Conservation (phyloP, 1,284 basidiomycete genomes). For the Irpex rosettiformis region DNA sequence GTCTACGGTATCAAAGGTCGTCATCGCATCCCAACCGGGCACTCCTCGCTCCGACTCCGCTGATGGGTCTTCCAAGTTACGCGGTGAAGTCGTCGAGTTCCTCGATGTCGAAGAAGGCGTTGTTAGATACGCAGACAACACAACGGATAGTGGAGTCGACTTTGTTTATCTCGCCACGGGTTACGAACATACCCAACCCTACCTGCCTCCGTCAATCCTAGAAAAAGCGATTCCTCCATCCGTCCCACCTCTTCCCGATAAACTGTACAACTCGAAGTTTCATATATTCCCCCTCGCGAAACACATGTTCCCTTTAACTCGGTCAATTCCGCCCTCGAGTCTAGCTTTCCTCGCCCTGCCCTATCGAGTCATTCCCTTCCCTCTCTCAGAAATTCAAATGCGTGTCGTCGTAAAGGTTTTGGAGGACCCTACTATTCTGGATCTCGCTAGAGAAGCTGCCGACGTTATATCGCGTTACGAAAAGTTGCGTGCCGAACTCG, state of each 20-base stretch:
- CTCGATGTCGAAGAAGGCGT: conserved; percentile 37
- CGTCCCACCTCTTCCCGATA: conserved; percentile 40
- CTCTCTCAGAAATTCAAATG: conserved; percentile 8
- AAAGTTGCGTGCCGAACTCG: conserved; percentile 28
- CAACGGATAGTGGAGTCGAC: conserved; percentile 50
- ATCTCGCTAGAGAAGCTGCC: conserved; percentile 43
- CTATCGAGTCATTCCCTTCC: conserved; percentile 17
- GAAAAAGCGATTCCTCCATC: conserved; percentile 33
- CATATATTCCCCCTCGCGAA: conserved; percentile 61
- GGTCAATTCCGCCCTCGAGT: conserved; percentile 43
- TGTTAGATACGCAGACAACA: conserved; percentile 59
- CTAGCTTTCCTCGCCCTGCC: conserved; percentile 66
- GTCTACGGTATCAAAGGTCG: conserved; percentile 34
- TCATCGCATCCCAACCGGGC: conserved; percentile 56
- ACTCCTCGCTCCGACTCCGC: conserved; percentile 28
- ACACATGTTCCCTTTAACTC: conserved; percentile 48
- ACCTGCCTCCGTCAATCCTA: conserved; percentile 43
- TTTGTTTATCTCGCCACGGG: conserved; percentile 72
- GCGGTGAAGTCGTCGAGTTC: conserved; percentile 40
- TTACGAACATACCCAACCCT: conserved; percentile 60
- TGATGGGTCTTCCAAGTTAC: conserved; percentile 37
- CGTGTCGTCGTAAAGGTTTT: conserved; percentile 8
- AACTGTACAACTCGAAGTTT: conserved; percentile 59
- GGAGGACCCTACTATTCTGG: conserved; percentile 43
- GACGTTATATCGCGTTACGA: conserved; percentile 47